Conservation (phyloP, 495 filamentous ascomycete genomes). For the Penicillium canariense region DNA sequence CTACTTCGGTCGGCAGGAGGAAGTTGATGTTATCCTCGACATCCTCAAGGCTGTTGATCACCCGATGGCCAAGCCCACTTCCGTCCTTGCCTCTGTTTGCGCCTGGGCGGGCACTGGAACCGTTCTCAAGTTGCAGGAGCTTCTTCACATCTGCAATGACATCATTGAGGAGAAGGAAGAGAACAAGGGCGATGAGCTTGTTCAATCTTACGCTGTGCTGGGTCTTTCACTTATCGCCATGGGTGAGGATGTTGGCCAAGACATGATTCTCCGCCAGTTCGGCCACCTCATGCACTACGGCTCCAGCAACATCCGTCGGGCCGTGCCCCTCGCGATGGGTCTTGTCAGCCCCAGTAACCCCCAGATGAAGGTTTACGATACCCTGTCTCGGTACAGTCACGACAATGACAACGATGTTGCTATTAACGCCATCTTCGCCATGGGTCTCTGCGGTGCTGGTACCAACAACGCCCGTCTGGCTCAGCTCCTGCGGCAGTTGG, state of each 20-base stretch:
- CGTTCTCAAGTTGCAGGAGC: conserved; percentile 92
- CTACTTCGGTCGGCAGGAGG: conserved; percentile 94
- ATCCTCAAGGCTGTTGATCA: conserved; percentile 94
- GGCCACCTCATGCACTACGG: conserved; percentile 99
- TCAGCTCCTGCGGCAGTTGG: conserved; percentile 89
- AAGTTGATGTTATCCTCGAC: conserved; percentile 92
- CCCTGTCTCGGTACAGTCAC: conserved; percentile 95
- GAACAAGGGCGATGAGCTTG: conserved; percentile 88
- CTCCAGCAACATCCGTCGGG: conserved; percentile 92
- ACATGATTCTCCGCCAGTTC: conserved; percentile 97
- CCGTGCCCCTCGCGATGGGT: conserved; percentile 96
- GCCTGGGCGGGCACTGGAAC: conserved; percentile 97
- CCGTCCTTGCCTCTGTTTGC: conserved; percentile 89
- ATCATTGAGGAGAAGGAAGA: conserved; percentile 91
- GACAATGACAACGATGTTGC: conserved; percentile 99
- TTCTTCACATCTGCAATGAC: conserved; percentile 96
- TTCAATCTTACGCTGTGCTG: conserved; percentile 93
- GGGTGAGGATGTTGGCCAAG: conserved; percentile 97
- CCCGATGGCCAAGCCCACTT: conserved; percentile 87
- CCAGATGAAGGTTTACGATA: conserved; percentile 99
- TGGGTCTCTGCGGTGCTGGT: conserved; percentile 94
- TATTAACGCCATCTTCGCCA: conserved; percentile 97
- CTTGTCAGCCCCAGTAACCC: conserved; percentile 95
- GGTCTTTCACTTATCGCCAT: conserved; percentile 93
- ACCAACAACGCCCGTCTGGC: conserved; percentile 98